Evolutionary conservation across 768 basidiomycete species (phyloP), one percentile per base, ranked within the genome.

Genomic region (Lactarius trivialis): DNA sequence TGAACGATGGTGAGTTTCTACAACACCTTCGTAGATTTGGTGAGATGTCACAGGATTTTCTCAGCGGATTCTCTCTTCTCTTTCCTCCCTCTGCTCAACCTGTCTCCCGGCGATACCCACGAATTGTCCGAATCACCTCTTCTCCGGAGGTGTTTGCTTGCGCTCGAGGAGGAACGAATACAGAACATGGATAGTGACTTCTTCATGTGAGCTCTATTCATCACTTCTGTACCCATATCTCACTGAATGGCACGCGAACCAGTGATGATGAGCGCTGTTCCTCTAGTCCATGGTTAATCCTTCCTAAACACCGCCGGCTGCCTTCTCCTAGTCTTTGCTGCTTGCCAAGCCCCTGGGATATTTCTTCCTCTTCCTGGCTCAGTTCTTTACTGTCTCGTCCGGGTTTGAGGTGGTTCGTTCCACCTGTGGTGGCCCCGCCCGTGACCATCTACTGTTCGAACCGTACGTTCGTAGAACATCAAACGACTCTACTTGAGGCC

Each of bases 371-470:
- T 21, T 76, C 78, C 14, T 96, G 92, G 88, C 74, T 79, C 59
- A 72, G 77, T n/a, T 94, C 94, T 2, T 91, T 85, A 70, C 76
- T 98, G 32, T 93, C 91, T 41, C 84, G 91, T 41, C 84, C 83
- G 2, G 82, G 82, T 15, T 79, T 94, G 67, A 85, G 85, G 66
- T 97, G 93, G 87, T 91, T 87, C 73, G 78, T 91, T 19, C 91
- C 92, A n/a, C 78, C 85, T 9, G 93, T 78, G 8, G 82, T 93
- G 34, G 96, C 96, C 0, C 96, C 96, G 4, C 82, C 91, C 0
- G 88, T 97, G 63, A 72, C 82, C 30, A 75, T 89, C 63, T 79
- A 84, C 65, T 91, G 88, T 70, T 80, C 82, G 43, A 83, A 92
- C 71, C 85, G 93, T 51, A 81, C 86, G 7, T 97, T 92, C 76